Evolutionary conservation across 164 flowering plant species (phyloP), one percentile per base, ranked within the genome.

Genomic region (Piper longum): DNA sequence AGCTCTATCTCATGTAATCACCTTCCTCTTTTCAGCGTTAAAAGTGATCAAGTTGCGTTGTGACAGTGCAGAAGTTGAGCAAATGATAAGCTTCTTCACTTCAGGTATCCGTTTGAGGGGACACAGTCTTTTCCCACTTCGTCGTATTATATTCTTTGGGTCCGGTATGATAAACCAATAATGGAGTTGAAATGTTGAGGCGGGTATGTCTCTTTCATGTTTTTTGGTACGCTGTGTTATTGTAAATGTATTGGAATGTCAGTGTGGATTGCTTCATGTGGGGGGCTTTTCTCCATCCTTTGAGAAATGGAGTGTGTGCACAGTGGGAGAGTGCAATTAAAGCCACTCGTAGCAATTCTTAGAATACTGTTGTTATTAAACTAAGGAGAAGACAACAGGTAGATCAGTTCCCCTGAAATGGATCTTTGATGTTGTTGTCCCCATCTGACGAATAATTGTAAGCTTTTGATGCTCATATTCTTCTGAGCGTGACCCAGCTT

Each of bases 301-400:
- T 51, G 26, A 54, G 71, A 55, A 70, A 74, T 70, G 77, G 74
- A 65, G 71, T 62, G 57, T 64, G 59, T 70, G 71, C 56, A 67
- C 69, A 67, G 73, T 66, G 41, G 71, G 59, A 61, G 70, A 65
- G 71, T 61, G 65, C 71, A 70, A 64, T 67, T 61, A 68, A 66
- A 62, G 58, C 71, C 77, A 65, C 73, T 73, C 69, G 72, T 73
- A 55, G 62, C 63, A 63, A 57, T 71, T 71, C 75, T 76, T 45
- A 70, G 73, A 62, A 70, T 76, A 78, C 61, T 13, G 19, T 57
- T 62, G 63, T 44, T 64, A 51, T 66, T 26, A 67, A 60, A 54
- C 48, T 59, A 19, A 39, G 59, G 54, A 59, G 75, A 60, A 67
- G 73, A 66, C 63, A 54, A 64, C 61, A 61, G 56, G 42, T 61